These are phyloP conservation scores for Flaveria sonorensis DNA, from an alignment of 129 eudicot species.

Conservation along the genomic window DNA sequence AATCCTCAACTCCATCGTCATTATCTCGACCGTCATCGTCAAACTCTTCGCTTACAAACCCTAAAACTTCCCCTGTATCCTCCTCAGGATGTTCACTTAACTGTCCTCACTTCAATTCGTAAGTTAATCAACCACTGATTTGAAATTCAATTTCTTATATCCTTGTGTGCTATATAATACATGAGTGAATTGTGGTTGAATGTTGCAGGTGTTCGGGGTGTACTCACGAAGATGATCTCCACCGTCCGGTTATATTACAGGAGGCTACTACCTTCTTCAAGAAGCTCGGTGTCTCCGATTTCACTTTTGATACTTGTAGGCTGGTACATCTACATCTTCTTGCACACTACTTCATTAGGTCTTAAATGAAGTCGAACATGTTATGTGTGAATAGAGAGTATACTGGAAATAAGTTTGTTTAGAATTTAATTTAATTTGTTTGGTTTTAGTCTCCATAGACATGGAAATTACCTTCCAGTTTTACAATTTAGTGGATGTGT, in stretches of 20 bases:
- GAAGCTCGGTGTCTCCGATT: constrained; percentile 61
- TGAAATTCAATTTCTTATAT: neutral
- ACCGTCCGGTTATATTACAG: constrained; percentile 58
- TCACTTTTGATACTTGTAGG: constrained; percentile 76
- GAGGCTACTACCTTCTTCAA: constrained; percentile 76
- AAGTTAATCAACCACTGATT: constrained; percentile 23
- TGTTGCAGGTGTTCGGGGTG: constrained; percentile 84
- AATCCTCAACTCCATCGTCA: constrained; percentile 26
- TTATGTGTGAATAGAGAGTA: neutral
- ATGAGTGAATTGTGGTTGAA: constrained; percentile 17
- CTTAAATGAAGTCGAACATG: neutral
- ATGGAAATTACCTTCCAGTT: constrained; percentile 17
- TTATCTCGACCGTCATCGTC: constrained; percentile 32
- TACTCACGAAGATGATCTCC: constrained; percentile 76
- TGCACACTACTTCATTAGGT: neutral
- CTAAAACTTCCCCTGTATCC: constrained; percentile 41
- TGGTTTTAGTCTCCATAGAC: constrained; percentile 4
- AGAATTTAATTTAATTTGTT: neutral
- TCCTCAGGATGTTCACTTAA: constrained; percentile 71
- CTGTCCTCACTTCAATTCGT: constrained; percentile 86
- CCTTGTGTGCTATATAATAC: neutral
- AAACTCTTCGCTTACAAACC: constrained; percentile 37
- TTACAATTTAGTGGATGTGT: constrained; percentile 8
- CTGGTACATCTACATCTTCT: constrained; percentile 47
- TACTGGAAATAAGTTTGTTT: constrained; percentile 14